These are phyloP conservation scores for Protea cynaroides DNA, from an alignment of 164 flowering plant species.

Conservation along the genomic window DNA sequence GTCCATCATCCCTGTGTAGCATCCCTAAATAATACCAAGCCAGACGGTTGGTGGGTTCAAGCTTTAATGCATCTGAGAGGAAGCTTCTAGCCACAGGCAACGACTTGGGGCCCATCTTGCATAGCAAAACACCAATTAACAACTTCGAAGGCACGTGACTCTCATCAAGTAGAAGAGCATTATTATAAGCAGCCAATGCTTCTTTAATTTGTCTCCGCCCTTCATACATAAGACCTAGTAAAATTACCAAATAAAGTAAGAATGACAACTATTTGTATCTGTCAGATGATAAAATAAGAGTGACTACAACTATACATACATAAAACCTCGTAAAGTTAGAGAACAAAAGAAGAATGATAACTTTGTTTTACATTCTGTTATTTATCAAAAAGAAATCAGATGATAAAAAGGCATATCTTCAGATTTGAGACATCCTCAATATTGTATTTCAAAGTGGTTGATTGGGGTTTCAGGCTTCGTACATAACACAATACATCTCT, in stretches of 20 bases:
- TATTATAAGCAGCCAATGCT: constrained; percentile 46
- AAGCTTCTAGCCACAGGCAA: constrained; percentile 75
- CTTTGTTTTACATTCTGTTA: too few species aligned
- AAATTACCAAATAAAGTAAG: constrained; percentile 3
- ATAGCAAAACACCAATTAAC: constrained; percentile 47
- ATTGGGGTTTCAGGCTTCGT: too few species aligned
- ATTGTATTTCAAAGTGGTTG: too few species aligned
- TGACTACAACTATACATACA: too few species aligned
- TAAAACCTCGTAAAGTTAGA: too few species aligned
- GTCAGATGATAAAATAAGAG: too few species aligned
- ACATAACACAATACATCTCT: too few species aligned
- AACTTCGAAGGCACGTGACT: constrained; percentile 64
- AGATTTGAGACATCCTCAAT: too few species aligned
- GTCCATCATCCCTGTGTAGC: constrained; percentile 73
- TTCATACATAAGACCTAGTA: constrained; percentile 57
- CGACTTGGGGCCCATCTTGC: constrained; percentile 44
- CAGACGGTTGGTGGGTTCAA: constrained; percentile 76
- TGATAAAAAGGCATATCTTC: too few species aligned
- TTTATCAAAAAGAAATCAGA: too few species aligned
- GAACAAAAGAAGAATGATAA: too few species aligned
- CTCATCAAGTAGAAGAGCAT: constrained; percentile 53
- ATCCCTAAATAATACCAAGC: constrained; percentile 89
- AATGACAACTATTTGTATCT: not conserved
- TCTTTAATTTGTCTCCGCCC: constrained; percentile 44
- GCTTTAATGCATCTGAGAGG: constrained; percentile 80